Evolutionary conservation across 192 early-diverging fungal species (phyloP), one percentile per base, ranked within the genome.

Genomic region (Linderina pennispora): DNA sequence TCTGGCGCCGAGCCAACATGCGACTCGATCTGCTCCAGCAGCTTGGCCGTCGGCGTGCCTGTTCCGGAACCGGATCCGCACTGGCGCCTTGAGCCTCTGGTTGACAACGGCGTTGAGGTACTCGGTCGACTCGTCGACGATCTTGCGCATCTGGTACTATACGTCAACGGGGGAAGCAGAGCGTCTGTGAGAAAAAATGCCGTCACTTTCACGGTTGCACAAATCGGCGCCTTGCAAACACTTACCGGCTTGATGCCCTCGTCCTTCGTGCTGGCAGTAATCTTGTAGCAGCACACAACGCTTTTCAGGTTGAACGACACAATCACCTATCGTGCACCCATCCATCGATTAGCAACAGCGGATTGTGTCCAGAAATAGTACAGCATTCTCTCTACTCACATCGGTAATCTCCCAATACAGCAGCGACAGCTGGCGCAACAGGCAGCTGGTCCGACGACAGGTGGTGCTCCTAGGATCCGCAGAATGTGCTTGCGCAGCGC

Each of bases 341-440:
- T 8, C 5, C 28, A 31, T 8, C 11, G 11, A 5, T 8, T 11
- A 31, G 28, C 11, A 31, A 31, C 11, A 11, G 28, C 28, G 28
- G 6, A 31, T n/a, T n/a, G n/a, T n/a, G n/a, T n/a, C n/a, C 28
- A 31, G 28, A 11, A 5, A 31, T 31, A 31, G 28, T 31, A 11
- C 6, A 11, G 11, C 5, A 5, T n/a, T n/a, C n/a, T n/a, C n/a
- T n/a, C 28, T 5, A 45, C 60, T 45, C 45, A 55, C 68, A 56
- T 71, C 62, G 4, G 57, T 59, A 16, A 71, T 58, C 25, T 71
- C 61, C 68, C 68, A 71, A 42, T 64, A 55, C 53, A 64, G 68
- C 53, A 64, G 24, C 22, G 68, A 71, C 31, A 71, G 49, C 45
- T 60, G 68, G 24, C 49, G 50, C 8, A n/a, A 58, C 62, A 1